phyloP scores from a whole-genome alignment of 371 early-diverging fungal species.

The Aphelidium insulamus region DNA sequence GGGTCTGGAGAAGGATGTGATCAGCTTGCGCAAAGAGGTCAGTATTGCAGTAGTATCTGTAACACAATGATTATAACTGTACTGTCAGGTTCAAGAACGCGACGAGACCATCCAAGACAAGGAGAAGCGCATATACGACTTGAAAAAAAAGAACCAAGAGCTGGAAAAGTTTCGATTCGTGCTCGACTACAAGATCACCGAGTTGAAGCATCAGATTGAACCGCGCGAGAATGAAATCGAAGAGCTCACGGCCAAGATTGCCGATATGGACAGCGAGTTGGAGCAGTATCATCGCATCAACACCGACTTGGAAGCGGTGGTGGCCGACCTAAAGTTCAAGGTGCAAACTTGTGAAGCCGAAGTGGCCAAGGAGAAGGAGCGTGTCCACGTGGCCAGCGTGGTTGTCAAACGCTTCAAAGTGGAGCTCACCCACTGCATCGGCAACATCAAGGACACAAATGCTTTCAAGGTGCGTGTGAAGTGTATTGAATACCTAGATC shows the following conservation, averaged over 20 bases:
- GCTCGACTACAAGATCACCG: conserved; percentile 24
- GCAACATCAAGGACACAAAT: conserved; percentile 22
- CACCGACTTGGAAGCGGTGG: conserved; percentile 16
- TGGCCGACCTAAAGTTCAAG: conserved; percentile 22
- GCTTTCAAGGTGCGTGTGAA: conserved; percentile 9
- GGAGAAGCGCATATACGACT: conserved; percentile 24
- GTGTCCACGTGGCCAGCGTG: background rate
- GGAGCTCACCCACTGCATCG: conserved; percentile 18
- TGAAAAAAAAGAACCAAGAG: conserved; percentile 31
- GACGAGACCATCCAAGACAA: conserved; percentile 29
- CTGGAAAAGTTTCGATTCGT: conserved; percentile 33
- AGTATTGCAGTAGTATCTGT: background rate
- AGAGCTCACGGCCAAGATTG: background rate
- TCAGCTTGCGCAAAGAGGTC: conserved; percentile 20
- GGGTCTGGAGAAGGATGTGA: conserved; percentile 23
- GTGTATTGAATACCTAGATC: background rate
- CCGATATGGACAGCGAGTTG: conserved; percentile 17
- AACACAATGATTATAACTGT: background rate
- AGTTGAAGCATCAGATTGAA: conserved; percentile 27
- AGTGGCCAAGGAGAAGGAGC: conserved; percentile 5
- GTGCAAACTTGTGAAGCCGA: conserved; percentile 22
- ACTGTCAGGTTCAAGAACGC: conserved; percentile 15
- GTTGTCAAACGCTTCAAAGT: conserved; percentile 15
- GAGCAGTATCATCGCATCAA: conserved; percentile 14
- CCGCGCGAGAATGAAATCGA: conserved; percentile 22